Evolutionary conservation across 2,329 filamentous ascomycete species (phyloP), one percentile per base, ranked within the genome.

Genomic region (Pyricularia grisea): DNA sequence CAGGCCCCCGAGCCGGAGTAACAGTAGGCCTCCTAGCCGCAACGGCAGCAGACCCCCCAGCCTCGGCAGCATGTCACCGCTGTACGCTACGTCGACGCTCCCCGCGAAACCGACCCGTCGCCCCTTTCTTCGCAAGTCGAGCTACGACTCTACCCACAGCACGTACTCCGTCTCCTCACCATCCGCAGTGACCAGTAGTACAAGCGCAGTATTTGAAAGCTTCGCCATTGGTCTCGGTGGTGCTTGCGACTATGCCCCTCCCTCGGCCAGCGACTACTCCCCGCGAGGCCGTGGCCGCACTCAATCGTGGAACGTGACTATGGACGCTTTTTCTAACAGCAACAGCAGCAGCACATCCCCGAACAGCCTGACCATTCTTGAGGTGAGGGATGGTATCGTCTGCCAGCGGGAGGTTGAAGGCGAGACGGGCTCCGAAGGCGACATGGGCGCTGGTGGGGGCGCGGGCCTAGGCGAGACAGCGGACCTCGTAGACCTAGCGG

Each of bases 401-500:
- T 30, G 30, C n/a, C 50, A 63, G 28, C 67, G 67, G 3, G 67
- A 68, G 27, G 55, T 33, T 6, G 67, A 61, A 5, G 17, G n/a
- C 30, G 50, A 36, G 67, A 27, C 27, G 2, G 65, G 31, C n/a
- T n/a, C 14, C 20, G 65, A 55, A 4, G 67, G 20, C 11, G 60
- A 63, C 27, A 9, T 63, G 25, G 27, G 23, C 60, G n/a, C 36
- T 20, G 65, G 31, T 50, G n/a, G 36, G 17, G 17, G 31, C 7
- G 25, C 36, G 27, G 36, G 9, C 67, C 20, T 36, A 3, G 67
- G 14, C 30, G 27, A 42, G 20, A 20, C 23, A n/a, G 67, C 28
- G 30, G 67, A 68, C 55, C 67, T 68, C 50, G 50, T 63, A 27
- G 55, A 63, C 50, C 55, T 55, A 30, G 67, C 67, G 67, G 67